Evolutionary conservation across 1,284 basidiomycete genomes (phyloP), one percentile per base, ranked within the genome.

Genomic region (Rhizoctonia solani): DNA sequence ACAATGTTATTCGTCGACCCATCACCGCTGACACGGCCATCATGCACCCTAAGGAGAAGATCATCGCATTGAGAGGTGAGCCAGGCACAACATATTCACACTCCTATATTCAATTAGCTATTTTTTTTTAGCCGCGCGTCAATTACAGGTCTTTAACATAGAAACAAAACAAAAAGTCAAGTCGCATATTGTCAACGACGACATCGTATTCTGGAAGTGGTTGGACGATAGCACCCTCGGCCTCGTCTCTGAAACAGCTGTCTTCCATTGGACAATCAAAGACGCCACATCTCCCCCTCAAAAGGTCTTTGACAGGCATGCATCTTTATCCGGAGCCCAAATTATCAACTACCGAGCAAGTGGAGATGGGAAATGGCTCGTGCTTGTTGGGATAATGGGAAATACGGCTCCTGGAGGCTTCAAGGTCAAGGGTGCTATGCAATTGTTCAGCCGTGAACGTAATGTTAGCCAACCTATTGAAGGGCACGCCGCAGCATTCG

Each of bases 161-260:
- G 95, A 93, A 75, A 92, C 88, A 53, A 99, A 98, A 82, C 88
- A 90, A 76, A 99, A 99, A 81, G 92, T 99, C 77, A 98, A 98
- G 77, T 94, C 95, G 25, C 95, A 99, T 77, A 82, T 89, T 69
- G 95, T 91, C 82, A 90, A 88, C 76, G 95, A 98, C 77, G 97
- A 99, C 74, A 86, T 99, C 69, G 88, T 92, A 46, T 99, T 98
- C 80, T 99, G 97, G 97, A 98, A 96, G 77, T 99, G 97, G 97
- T 88, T 98, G 68, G 92, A 87, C 69, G 88, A 93, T 72, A 86
- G 88, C 19, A 92, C 90, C 23, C 88, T 99, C 70, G 97, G 96
- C 74, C 86, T 99, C 79, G 97, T 99, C 75, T 98, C 96, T 39
- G 95, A 98, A 70, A 86, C 89, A 1, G 85, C 95, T 14, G 97